Evolutionary conservation across 176 grass and related monocot genomes (phyloP), one percentile per base, ranked within the genome.

Genomic region (Dendrocalamus sinicus): DNA sequence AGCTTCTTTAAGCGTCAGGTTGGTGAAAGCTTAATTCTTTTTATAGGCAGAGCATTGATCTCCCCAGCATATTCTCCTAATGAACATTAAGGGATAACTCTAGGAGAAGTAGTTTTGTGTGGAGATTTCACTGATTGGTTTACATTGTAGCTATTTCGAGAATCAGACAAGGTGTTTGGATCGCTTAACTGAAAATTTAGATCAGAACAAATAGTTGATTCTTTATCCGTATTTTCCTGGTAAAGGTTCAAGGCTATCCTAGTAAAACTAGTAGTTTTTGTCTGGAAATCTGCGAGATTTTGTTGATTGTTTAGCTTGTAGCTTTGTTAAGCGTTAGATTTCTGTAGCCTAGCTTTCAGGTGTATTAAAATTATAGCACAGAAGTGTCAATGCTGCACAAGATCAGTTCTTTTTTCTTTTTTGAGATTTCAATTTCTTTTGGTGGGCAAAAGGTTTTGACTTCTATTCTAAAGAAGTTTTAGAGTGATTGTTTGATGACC

Each of bases 381-480:
- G 41, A 26, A 12, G 0, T 54, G 10, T 68, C 7, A 52, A 39
- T 28, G 15, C 58, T 24, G 23, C 39, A 59, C 40, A 45, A 35
- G 12, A 55, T 20, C 63, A 66, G 41, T 43, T 35, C 32, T 43
- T 43, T 8, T 41, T 86, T 68, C 1, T 65, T 35, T 24, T 5
- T 30, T 19, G 16, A 85, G 9, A 32, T 39, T 54, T 20, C 14
- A 72, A 8, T 32, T 50, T 50, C 47, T 50, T 72, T 26, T n/a
- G 24, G 26, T 12, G 19, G 15, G 50, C 4, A 20, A 55, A 57
- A 28, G 22, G 20, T 50, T 14, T 59, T 12, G 28, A 11, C 39
- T 73, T 66, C 69, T 64, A 7, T 40, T 78, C 40, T 72, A 3
- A 50, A 72, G 12, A 79, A 72, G 3, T 72, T 79, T 79, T 63